Evolutionary conservation across 2,329 filamentous ascomycete species (phyloP).

Genomic region (Penicillium crustosum): DNA sequence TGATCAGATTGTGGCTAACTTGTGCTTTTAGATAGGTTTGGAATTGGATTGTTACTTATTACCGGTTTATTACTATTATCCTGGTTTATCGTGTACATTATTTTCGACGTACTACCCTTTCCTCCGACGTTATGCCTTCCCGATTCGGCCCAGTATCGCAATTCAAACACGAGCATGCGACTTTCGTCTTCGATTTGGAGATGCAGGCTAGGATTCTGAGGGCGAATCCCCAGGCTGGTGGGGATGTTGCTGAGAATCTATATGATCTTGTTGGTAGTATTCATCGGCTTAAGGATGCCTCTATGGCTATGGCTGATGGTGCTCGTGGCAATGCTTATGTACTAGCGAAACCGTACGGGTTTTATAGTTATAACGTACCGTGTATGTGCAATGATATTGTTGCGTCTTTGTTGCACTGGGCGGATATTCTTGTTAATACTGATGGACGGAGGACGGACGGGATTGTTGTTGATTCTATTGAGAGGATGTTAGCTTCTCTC

Average conservation of each 20-base stretch:
- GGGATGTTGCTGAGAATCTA: conserved; percentile 13
- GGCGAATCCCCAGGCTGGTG: conserved; percentile 7
- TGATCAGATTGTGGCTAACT: conserved; percentile 3
- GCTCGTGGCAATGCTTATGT: neutral
- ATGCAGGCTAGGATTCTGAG: neutral
- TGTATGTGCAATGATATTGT: neutral
- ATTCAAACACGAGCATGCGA: neutral
- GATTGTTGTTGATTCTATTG: neutral
- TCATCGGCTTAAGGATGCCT: neutral
- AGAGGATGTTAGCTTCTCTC: neutral
- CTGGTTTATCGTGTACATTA: neutral
- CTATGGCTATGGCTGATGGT: neutral
- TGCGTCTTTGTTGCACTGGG: conserved; percentile 7
- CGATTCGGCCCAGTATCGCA: neutral
- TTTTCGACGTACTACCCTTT: neutral
- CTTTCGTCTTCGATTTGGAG: neutral
- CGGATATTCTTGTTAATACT: conserved; percentile 5
- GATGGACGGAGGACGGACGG: conserved; percentile 4
- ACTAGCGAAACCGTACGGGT: neutral
- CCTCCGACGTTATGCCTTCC: neutral
- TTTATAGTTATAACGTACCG: conserved; percentile 1
- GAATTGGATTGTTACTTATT: neutral
- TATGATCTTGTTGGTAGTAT: conserved; percentile 4
- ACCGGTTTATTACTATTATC: neutral
- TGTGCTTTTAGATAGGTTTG: neutral